Evolutionary conservation across 108 stramenopile genomes (phyloP).

Genomic region (Cyclotella kingstonii): DNA sequence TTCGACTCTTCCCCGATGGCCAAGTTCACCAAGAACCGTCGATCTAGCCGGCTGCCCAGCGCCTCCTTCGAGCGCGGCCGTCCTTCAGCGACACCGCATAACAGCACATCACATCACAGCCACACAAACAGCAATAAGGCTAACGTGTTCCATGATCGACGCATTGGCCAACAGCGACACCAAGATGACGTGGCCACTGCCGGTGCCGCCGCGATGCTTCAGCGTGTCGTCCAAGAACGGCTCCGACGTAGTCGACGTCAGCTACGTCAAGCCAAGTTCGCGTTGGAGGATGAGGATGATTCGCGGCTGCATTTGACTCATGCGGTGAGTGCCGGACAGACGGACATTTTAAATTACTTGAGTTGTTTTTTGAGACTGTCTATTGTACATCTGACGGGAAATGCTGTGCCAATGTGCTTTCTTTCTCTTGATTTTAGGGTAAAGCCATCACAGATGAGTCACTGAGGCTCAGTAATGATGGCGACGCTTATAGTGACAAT

Average conservation of each 20-base stretch:
- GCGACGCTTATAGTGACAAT: slow-evolving; percentile 64
- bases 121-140: slow-evolving; percentile 40
- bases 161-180: slow-evolving; percentile 72
- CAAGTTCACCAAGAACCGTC: no score
- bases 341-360: not conserved
- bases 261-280: no score
- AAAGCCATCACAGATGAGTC: slow-evolving; percentile 70
- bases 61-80: not conserved
- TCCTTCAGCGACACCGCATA: no score
- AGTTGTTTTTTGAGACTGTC: not conserved
- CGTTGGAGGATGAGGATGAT: slow-evolving; percentile 57
- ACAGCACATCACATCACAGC: no score
- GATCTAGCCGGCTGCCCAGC: no score
- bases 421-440: slow-evolving; percentile 58
- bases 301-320: slow-evolving; percentile 64
- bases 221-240: slow-evolving; percentile 77
- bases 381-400: slow-evolving; percentile 11
- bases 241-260: slow-evolving; percentile 57
- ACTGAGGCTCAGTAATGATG: slow-evolving; percentile 44
- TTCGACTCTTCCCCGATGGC: no score
- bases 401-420: slow-evolving; percentile 2
- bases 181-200: slow-evolving; percentile 29
- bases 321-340: slow-evolving; percentile 17
- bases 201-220: slow-evolving; percentile 66
- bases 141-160: slow-evolving; percentile 73